Evolutionary conservation across 768 basidiomycete genomes (phyloP).

Genomic region (Amanita thiersii): DNA sequence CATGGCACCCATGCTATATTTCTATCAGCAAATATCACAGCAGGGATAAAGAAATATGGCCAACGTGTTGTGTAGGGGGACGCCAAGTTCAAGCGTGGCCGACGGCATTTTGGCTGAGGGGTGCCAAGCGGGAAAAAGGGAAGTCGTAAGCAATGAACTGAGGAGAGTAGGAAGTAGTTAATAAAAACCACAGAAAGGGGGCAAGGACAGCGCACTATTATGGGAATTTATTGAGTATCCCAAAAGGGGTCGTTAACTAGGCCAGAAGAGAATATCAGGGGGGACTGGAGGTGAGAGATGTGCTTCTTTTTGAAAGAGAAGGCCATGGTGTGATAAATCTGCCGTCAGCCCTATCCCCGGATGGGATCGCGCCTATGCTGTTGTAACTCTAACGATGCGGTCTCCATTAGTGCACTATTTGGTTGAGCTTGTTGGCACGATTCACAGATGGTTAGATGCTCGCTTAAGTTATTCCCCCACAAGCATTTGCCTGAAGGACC

Average conservation of each 20-base stretch:
- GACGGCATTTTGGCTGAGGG: neutral
- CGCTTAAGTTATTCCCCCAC: too few relatives aligned
- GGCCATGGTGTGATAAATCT: too few relatives aligned
- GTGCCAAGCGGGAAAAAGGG: neutral
- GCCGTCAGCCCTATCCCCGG: too few relatives aligned
- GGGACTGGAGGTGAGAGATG: too few relatives aligned
- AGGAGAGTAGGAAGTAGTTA: constrained; percentile 8
- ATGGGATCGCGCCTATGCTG: too few relatives aligned
- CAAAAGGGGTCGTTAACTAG: constrained; percentile 3
- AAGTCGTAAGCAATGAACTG: constrained; percentile 5
- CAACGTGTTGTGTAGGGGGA: constrained; percentile 26
- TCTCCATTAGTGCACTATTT: too few relatives aligned
- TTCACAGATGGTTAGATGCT: too few relatives aligned
- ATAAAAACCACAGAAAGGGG: constrained; percentile 3
- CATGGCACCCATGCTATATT: constrained; percentile 33
- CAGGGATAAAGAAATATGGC: constrained; percentile 2
- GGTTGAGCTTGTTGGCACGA: too few relatives aligned
- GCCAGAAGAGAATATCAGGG: too few relatives aligned
- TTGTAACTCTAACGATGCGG: too few relatives aligned
- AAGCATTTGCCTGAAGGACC: too few relatives aligned
- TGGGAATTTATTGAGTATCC: constrained; percentile 3
- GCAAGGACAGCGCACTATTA: neutral
- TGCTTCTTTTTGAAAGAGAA: too few relatives aligned
- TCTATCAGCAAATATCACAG: constrained; percentile 4
- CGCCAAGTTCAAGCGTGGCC: constrained; percentile 20